Evolutionary conservation across 2,329 filamentous ascomycete species (phyloP).

Genomic region (Fusarium sp.): DNA sequence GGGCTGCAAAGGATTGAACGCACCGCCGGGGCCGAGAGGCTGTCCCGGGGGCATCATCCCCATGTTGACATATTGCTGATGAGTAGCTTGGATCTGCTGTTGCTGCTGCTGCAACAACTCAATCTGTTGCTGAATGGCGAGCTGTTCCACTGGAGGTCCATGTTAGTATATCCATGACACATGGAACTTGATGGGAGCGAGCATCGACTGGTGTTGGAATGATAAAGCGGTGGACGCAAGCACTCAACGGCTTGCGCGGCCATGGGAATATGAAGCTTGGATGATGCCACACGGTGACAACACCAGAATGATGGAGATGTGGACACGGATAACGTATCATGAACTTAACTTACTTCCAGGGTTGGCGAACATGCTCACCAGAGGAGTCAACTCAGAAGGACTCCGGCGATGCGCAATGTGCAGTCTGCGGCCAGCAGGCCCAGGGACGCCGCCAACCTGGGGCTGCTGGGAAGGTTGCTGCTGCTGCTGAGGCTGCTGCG

Average conservation of each 20-base stretch:
- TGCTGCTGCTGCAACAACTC: slow-evolving; percentile 97
- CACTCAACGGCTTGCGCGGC: neutral
- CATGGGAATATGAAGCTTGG: slow-evolving; percentile 4
- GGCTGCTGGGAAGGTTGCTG: slow-evolving; percentile 61
- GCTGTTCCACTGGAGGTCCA: slow-evolving; percentile 83
- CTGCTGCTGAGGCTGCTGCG: slow-evolving; percentile 67
- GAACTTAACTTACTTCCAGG: slow-evolving; percentile 73
- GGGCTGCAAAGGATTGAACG: slow-evolving; percentile 83
- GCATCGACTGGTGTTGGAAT: neutral
- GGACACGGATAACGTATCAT: slow-evolving; percentile 18
- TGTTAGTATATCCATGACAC: slow-evolving; percentile 34
- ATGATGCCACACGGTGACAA: slow-evolving; percentile 11
- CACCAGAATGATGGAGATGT: neutral
- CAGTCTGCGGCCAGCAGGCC: slow-evolving; percentile 87
- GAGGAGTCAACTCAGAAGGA: slow-evolving; percentile 94
- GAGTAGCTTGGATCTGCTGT: slow-evolving; percentile 95
- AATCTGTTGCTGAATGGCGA: slow-evolving; percentile 97
- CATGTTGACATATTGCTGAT: slow-evolving; percentile 98
- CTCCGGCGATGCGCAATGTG: slow-evolving; percentile 98
- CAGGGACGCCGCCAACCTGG: slow-evolving; percentile 70
- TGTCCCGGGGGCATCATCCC: slow-evolving; percentile 92
- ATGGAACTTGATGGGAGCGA: slow-evolving; percentile 2
- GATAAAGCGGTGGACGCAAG: neutral
- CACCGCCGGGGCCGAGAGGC: slow-evolving; percentile 74
- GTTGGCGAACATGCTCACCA: slow-evolving; percentile 91